These are phyloP conservation scores for Tricholomella constricta DNA, from an alignment of 768 basidiomycete genomes.

Conservation along the genomic window DNA sequence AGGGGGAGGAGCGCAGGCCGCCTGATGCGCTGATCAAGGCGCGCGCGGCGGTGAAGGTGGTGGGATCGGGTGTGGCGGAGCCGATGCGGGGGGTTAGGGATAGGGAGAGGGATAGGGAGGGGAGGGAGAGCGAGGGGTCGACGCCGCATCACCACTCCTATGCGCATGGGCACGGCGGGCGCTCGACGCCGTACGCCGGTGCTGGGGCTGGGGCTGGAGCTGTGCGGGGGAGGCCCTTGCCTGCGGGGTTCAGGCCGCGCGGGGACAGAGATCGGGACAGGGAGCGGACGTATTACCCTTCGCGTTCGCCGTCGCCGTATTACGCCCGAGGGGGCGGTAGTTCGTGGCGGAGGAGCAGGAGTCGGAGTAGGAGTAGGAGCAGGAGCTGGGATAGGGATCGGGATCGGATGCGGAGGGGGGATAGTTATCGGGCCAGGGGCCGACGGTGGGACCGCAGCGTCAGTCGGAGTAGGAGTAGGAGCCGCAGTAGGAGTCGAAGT, in stretches of 20 bases:
- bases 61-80: conserved; percentile 6
- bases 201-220: neutral
- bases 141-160: neutral
- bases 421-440: neutral
- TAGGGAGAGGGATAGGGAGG: conserved; percentile 10
- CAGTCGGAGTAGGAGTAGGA: conserved; percentile 7
- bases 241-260: neutral
- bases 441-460: conserved; percentile 21
- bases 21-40: neutral
- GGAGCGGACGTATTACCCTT: conserved; percentile 6
- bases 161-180: neutral
- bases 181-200: no score
- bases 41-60: neutral
- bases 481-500: conserved; percentile 6
- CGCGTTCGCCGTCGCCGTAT: neutral
- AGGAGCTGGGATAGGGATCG: conserved; percentile 6
- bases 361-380: conserved; percentile 19
- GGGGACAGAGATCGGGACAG: conserved; percentile 5
- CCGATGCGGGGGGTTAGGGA: conserved; percentile 17
- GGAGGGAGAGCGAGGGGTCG: conserved; percentile 6
- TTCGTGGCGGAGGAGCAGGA: conserved; percentile 28
- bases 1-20: neutral
- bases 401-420: conserved; percentile 25
- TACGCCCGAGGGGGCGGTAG: no score
- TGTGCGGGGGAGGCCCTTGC: neutral